Evolutionary conservation across 2,329 filamentous ascomycete genomes (phyloP).

Genomic region (Dryadomyces quercus-mongolicae): DNA sequence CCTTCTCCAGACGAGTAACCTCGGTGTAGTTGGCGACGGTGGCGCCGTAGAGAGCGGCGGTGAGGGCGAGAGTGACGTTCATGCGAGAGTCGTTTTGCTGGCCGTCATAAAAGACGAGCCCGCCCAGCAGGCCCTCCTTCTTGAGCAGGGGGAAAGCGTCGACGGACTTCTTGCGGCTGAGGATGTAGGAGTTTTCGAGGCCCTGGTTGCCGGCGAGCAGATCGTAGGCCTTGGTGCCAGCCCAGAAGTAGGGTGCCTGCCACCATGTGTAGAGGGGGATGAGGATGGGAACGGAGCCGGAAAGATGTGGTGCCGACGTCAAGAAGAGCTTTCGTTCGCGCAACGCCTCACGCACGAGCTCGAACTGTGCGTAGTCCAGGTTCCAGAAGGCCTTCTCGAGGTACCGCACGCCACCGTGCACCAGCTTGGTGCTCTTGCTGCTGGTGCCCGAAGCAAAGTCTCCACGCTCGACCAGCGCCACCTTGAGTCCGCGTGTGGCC

Average conservation of each 20-base stretch:
- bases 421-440: conserved; percentile 78
- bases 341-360: conserved; percentile 68
- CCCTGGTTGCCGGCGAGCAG: conserved; percentile 70
- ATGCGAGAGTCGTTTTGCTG: conserved; percentile 80
- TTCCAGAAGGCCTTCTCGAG: conserved; percentile 80
- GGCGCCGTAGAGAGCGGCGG: conserved; percentile 66
- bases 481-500: conserved; percentile 64
- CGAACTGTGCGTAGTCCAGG: conserved; percentile 71
- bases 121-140: conserved; percentile 60
- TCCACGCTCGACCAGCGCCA: conserved; percentile 70
- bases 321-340: conserved; percentile 74
- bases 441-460: conserved; percentile 74
- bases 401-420: conserved; percentile 77
- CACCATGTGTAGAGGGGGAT: conserved; percentile 73
- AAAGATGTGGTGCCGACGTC: conserved; percentile 71
- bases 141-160: conserved; percentile 70
- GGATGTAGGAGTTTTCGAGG: conserved; percentile 72
- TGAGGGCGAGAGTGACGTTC: conserved; percentile 74
- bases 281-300: conserved; percentile 71
- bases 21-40: conserved; percentile 74
- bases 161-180: conserved; percentile 65
- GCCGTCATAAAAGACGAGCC: conserved; percentile 76
- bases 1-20: conserved; percentile 63
- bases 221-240: conserved; percentile 65
- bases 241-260: conserved; percentile 66